Conservation (phyloP, 148 eudicot genomes). For the Fallopia convolvulus region DNA sequence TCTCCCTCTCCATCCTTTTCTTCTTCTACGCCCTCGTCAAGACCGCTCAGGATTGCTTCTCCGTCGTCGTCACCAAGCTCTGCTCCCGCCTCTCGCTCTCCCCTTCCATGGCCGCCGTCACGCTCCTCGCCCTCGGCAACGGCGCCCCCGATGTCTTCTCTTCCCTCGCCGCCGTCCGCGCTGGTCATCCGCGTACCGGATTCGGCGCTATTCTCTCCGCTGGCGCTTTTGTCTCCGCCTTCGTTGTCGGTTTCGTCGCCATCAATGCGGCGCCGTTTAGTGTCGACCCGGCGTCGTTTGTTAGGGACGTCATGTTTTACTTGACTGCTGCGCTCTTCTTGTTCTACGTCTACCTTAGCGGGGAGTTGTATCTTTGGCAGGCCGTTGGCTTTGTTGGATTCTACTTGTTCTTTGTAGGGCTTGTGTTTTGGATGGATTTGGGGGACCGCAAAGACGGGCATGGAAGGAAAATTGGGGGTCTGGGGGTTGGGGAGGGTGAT, state of each 20-base stretch:
- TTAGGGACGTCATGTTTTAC: slow-evolving; percentile 82
- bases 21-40: slow-evolving; percentile 68
- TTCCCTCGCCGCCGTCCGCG: slow-evolving; percentile 62
- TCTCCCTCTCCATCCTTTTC: slow-evolving; percentile 39
- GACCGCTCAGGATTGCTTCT: slow-evolving; percentile 68
- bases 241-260: slow-evolving; percentile 85
- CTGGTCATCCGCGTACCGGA: slow-evolving; percentile 56
- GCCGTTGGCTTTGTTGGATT: slow-evolving; percentile 89
- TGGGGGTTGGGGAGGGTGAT: slow-evolving; percentile 26
- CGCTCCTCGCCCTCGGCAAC: slow-evolving; percentile 76
- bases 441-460: slow-evolving; percentile 25
- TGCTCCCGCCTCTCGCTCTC: slow-evolving; percentile 45
- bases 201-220: slow-evolving; percentile 84
- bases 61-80: slow-evolving; percentile 57
- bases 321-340: slow-evolving; percentile 60
- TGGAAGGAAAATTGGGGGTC: slow-evolving; percentile 5
- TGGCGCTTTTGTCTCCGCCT: slow-evolving; percentile 73
- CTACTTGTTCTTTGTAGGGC: slow-evolving; percentile 76
- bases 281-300: slow-evolving; percentile 60
- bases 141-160: slow-evolving; percentile 98
- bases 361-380: slow-evolving; percentile 88
- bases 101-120: slow-evolving; percentile 82
- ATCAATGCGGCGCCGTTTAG: slow-evolving; percentile 73
- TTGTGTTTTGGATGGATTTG: slow-evolving; percentile 98
- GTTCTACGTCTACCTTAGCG: slow-evolving; percentile 82